Conservation (phyloP, 768 basidiomycete genomes). For the Lentinula edodes region DNA sequence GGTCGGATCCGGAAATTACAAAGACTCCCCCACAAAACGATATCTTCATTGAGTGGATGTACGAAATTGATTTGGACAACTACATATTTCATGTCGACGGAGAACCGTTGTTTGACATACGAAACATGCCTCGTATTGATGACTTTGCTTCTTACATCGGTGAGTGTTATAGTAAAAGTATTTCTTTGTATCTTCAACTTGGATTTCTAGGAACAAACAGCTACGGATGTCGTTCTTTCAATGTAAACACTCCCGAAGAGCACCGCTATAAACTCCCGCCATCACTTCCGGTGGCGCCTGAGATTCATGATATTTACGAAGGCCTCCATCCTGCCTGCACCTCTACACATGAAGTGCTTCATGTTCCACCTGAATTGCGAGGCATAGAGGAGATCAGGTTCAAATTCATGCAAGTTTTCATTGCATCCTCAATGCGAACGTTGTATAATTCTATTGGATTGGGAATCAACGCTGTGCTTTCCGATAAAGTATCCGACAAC, state of each 20-base stretch:
- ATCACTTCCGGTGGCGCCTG: not conserved
- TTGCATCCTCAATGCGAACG: not conserved
- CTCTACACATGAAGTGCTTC: not conserved
- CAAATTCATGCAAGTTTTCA: not conserved
- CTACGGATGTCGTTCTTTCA: too few relatives aligned
- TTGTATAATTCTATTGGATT: not conserved
- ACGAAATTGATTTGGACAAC: conserved; percentile 23
- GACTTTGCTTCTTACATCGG: conserved; percentile 21
- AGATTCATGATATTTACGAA: not conserved
- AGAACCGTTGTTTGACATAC: conserved; percentile 6
- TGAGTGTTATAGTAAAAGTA: not conserved
- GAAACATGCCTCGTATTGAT: conserved; percentile 5
- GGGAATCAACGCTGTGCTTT: not conserved
- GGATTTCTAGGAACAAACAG: too few relatives aligned
- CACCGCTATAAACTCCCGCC: not conserved
- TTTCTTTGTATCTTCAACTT: too few relatives aligned
- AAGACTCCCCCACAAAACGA: conserved; percentile 10
- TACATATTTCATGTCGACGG: conserved; percentile 18
- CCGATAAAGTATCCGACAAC: not conserved
- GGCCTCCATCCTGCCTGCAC: not conserved
- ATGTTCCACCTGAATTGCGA: not conserved
- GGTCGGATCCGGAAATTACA: not conserved
- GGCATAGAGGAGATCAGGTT: not conserved
- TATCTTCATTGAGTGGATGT: conserved; percentile 21
- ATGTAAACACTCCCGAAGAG: not conserved